These are phyloP conservation scores for Colletotrichum tropicale DNA, from an alignment of 2,329 filamentous ascomycete species.

Conservation along the genomic window DNA sequence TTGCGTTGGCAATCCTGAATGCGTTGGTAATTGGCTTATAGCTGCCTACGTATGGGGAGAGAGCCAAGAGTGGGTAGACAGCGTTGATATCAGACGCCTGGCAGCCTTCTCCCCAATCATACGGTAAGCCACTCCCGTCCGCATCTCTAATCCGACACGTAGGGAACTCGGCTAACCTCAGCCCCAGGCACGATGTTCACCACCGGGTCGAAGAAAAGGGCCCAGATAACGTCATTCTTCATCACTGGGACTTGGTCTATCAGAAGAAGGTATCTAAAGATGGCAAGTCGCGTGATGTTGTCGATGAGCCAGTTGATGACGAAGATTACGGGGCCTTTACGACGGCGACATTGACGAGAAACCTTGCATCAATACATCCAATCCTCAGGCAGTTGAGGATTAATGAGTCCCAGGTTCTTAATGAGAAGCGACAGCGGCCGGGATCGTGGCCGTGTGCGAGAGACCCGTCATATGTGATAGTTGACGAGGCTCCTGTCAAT, in stretches of 20 bases:
- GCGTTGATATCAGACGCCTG: background rate
- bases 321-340: background rate
- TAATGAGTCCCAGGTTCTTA: background rate
- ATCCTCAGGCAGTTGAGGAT: rapidly evolving
- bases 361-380: background rate
- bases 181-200: background rate
- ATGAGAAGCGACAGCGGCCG: background rate
- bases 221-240: background rate
- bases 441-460: background rate
- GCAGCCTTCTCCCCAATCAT: background rate
- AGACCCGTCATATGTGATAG: background rate
- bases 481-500: background rate
- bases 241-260: background rate
- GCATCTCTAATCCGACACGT: background rate
- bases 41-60: background rate
- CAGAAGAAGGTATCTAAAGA: background rate
- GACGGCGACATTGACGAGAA: background rate
- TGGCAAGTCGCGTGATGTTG: background rate
- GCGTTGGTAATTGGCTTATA: background rate
- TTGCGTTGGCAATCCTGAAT: background rate
- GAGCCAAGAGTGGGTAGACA: background rate
- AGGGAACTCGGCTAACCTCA: background rate
- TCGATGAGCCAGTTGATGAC: background rate
- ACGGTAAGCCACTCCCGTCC: background rate
- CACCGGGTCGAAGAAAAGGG: background rate